A percentile compares a stretch with the other conserved stretches of the same genome.
phyloP scores from a whole-genome alignment of 106 monocot species.

The Allium cepa region DNA sequence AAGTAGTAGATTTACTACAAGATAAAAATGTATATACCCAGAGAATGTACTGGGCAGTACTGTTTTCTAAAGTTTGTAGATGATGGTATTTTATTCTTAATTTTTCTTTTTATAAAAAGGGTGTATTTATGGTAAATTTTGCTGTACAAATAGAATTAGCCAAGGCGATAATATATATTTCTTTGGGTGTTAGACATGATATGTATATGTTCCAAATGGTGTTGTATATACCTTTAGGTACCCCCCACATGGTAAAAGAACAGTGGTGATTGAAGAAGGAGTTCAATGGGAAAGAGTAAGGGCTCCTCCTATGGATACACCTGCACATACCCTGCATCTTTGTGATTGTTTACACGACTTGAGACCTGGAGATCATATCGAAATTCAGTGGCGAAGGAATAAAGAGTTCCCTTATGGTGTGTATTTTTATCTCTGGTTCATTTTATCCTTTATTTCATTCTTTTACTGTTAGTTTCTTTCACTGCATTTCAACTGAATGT shows the following conservation, averaged over 20 bases:
- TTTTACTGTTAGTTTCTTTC: neutral
- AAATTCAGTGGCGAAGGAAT: constrained; percentile 88
- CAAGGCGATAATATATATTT: neutral
- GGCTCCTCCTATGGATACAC: constrained; percentile 50
- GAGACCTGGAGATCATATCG: constrained; percentile 69
- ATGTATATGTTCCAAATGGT: no score
- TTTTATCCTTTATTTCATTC: neutral
- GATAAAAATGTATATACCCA: no score
- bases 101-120: no score
- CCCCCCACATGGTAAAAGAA: constrained; percentile 64
- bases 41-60: neutral
- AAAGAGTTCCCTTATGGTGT: constrained; percentile 90
- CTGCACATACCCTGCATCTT: constrained; percentile 59
- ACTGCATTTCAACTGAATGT: neutral
- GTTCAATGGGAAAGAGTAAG: constrained; percentile 78
- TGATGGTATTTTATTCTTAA: no score
- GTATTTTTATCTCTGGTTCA: neutral
- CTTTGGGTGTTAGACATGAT: neutral
- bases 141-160: no score
- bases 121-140: no score
- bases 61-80: neutral
- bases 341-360: constrained; percentile 61
- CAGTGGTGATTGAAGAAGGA: constrained; percentile 47
- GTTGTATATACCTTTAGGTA: constrained; percentile 27
- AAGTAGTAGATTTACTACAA: no score